Percentiles rank a stretch among this genome's conserved stretches.
Evolutionary conservation across 2,329 filamentous ascomycete species (phyloP).

Genomic region (Calonectria ilicicola): DNA sequence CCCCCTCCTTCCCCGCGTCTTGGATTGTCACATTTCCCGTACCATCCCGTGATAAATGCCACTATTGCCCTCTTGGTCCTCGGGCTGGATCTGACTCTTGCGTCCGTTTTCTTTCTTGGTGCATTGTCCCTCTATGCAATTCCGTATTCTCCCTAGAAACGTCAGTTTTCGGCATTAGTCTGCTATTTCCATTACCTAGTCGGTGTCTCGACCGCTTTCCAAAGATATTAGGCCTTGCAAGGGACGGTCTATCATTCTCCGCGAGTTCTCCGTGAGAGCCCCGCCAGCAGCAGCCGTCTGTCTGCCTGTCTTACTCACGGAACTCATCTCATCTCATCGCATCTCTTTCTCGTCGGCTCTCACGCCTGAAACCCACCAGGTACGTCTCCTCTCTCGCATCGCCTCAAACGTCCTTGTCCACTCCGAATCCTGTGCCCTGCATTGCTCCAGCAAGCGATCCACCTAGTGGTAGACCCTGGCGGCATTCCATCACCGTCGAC

Average conservation of each 20-base stretch:
- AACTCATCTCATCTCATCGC: constrained; percentile 29
- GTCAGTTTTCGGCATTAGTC: not conserved
- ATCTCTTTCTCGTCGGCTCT: constrained; percentile 31
- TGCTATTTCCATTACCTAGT: constrained; percentile 23
- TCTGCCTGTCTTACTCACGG: too few relatives aligned
- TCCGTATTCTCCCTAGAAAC: constrained; percentile 18
- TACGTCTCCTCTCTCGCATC: constrained; percentile 33
- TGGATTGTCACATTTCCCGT: constrained; percentile 9
- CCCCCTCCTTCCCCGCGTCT: constrained; percentile 28
- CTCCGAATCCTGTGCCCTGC: constrained; percentile 23
- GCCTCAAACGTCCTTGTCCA: constrained; percentile 22
- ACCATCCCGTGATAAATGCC: constrained; percentile 17
- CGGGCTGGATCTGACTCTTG: not conserved
- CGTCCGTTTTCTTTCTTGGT: not conserved
- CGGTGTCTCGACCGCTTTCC: not conserved
- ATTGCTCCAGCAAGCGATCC: constrained; percentile 30
- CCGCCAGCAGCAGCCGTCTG: not conserved
- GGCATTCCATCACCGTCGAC: constrained; percentile 37
- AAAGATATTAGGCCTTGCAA: constrained; percentile 14
- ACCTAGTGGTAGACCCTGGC: constrained; percentile 34
- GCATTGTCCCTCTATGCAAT: not conserved
- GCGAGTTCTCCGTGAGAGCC: constrained; percentile 25
- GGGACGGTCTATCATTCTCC: constrained; percentile 28
- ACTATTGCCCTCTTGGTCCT: not conserved
- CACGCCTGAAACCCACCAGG: constrained; percentile 29